phyloP scores from a whole-genome alignment of 2,329 filamentous ascomycete species.

The Grosmannia serpens region DNA sequence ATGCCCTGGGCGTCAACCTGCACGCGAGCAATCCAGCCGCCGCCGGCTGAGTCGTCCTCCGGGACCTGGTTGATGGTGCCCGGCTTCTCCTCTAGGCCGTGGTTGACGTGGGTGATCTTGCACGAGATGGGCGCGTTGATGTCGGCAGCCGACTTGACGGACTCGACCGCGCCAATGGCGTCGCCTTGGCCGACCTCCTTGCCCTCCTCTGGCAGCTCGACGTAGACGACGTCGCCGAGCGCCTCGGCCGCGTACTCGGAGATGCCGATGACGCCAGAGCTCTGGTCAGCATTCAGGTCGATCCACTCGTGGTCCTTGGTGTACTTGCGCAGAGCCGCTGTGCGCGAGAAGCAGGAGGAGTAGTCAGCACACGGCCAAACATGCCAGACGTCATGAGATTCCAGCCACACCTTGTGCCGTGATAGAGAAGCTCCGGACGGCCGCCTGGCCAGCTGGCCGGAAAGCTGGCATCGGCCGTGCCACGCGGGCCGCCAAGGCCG shows the following conservation, averaged over 20 bases:
- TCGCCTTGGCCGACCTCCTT: constrained; percentile 65
- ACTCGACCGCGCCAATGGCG: constrained; percentile 88
- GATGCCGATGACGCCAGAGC: constrained; percentile 73
- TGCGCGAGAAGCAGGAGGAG: neutral
- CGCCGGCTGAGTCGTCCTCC: constrained; percentile 61
- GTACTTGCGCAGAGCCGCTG: constrained; percentile 56
- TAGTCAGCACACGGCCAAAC: neutral
- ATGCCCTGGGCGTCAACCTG: constrained; percentile 55
- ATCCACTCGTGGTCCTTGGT: constrained; percentile 99
- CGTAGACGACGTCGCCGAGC: constrained; percentile 93
- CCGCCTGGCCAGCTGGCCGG: constrained; percentile 25
- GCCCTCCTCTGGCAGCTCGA: constrained; percentile 73
- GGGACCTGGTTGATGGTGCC: constrained; percentile 80
- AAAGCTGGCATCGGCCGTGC: constrained; percentile 18
- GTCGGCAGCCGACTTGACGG: constrained; percentile 95
- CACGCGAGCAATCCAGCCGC: constrained; percentile 90
- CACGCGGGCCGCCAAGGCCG: constrained; percentile 28
- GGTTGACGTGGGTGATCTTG: constrained; percentile 64
- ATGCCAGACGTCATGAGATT: neutral
- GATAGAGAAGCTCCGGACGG: constrained; percentile 33
- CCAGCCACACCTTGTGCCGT: constrained; percentile 28
- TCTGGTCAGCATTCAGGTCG: constrained; percentile 72
- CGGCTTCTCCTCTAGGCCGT: constrained; percentile 69
- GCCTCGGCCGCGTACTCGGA: constrained; percentile 83
- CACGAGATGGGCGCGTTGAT: constrained; percentile 83